Conservation (phyloP, 179 eudicot genomes). For the Spinacia oleracea region DNA sequence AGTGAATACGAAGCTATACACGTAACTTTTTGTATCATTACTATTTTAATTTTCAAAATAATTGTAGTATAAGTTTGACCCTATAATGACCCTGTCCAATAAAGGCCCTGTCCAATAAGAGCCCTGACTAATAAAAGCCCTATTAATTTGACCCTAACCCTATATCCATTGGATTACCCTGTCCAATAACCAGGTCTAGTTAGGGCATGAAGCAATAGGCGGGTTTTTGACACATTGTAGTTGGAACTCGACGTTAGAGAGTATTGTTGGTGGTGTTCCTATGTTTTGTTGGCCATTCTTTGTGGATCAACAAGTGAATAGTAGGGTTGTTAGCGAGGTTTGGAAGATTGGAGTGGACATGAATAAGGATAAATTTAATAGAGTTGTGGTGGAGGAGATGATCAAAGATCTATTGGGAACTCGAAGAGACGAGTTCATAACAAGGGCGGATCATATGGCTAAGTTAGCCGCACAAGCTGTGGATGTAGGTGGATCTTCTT, state of each 20-base stretch:
- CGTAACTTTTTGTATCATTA: too few relatives aligned
- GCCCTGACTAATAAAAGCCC: too few relatives aligned
- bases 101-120: too few relatives aligned
- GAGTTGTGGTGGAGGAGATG: conserved; percentile 39
- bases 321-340: conserved; percentile 44
- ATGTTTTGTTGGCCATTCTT: conserved; percentile 63
- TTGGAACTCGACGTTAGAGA: conserved; percentile 68
- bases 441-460: conserved; percentile 20
- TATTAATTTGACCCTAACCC: too few relatives aligned
- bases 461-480: conserved; percentile 30
- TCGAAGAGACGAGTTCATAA: conserved; percentile 23
- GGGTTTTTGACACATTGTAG: conserved; percentile 64
- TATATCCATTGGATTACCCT: too few relatives aligned
- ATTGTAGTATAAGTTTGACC: too few relatives aligned
- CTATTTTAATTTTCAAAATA: too few relatives aligned
- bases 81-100: too few relatives aligned
- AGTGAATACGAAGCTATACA: too few relatives aligned
- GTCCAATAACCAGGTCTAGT: too few relatives aligned
- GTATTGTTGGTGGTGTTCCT: conserved; percentile 48
- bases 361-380: conserved; percentile 52
- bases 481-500: conserved; percentile 31
- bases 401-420: conserved; percentile 46
- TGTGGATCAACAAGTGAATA: conserved; percentile 57
- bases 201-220: conserved; percentile 49
- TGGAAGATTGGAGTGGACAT: conserved; percentile 64